Percentiles rank a stretch among this genome's conserved stretches.
Conservation (phyloP, 768 basidiomycete species). For the Paxillus ammoniavirescens region DNA sequence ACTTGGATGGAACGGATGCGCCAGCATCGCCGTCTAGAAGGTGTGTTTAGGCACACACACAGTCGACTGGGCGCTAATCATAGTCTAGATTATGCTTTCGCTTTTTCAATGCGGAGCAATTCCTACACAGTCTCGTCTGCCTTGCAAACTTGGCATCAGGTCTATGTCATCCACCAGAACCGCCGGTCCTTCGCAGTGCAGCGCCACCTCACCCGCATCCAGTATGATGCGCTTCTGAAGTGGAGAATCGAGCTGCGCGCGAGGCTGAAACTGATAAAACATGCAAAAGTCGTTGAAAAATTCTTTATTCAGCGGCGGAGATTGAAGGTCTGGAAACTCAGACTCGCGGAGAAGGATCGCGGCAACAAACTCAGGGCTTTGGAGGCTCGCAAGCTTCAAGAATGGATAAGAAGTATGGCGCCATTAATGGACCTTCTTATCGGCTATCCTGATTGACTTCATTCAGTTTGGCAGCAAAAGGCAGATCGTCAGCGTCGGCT, state of each 20-base stretch:
- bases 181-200: conserved; percentile 47
- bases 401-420: conserved; percentile 32
- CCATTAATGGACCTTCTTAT: conserved; percentile 22
- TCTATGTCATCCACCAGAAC: conserved; percentile 44
- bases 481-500: conserved; percentile 38
- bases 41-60: conserved; percentile 32
- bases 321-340: conserved; percentile 49
- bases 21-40: conserved; percentile 41
- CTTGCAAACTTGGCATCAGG: conserved; percentile 47
- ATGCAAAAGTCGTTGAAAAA: conserved; percentile 53
- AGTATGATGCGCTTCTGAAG: conserved; percentile 45
- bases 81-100: conserved; percentile 45
- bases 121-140: conserved; percentile 37
- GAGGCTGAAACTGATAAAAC: conserved; percentile 47
- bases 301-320: conserved; percentile 48
- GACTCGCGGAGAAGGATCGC: conserved; percentile 42
- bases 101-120: conserved; percentile 45
- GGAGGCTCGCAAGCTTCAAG: conserved; percentile 35
- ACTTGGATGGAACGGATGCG: conserved; percentile 50
- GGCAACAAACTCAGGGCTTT: conserved; percentile 45
- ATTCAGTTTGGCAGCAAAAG: conserved; percentile 48
- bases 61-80: conserved; percentile 9
- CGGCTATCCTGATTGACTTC: conserved; percentile 7
- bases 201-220: conserved; percentile 26
- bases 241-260: conserved; percentile 60